Conservation (phyloP, 306 rosid genomes). For the Glycine soja region DNA sequence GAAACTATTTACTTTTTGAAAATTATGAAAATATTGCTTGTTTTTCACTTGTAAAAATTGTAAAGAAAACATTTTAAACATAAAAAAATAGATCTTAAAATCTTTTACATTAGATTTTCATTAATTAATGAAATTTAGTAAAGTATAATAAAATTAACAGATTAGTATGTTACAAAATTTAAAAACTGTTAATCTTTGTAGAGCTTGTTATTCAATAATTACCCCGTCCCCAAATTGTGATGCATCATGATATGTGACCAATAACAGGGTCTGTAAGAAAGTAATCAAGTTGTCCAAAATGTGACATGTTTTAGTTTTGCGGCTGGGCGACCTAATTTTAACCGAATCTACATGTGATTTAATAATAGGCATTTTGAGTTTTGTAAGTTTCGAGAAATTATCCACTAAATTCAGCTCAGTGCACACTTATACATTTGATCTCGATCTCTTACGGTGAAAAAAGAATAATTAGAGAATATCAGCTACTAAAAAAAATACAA, state of each 20-base stretch:
- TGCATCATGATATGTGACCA: background rate
- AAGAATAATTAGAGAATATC: background rate
- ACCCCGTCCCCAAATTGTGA: background rate
- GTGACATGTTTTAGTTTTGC: background rate
- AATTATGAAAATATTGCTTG: background rate
- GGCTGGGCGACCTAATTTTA: constrained; percentile 3
- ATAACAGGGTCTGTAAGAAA: background rate
- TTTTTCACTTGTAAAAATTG: background rate
- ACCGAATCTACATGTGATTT: constrained; percentile 2
- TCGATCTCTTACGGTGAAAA: background rate
- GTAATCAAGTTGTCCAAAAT: background rate
- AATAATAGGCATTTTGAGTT: background rate
- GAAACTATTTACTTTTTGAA: background rate
- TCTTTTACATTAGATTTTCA: background rate
- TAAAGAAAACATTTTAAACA: background rate
- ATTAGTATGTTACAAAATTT: background rate
- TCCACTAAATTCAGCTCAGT: background rate
- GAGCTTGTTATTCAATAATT: background rate
- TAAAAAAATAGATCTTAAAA: background rate
- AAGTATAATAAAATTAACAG: background rate
- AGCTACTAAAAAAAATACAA: background rate
- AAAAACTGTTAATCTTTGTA: too few species aligned
- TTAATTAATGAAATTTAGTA: background rate
- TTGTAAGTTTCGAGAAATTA: background rate
- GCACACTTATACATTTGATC: background rate